These are phyloP conservation scores for Artomyces pyxidatus DNA, from an alignment of 768 basidiomycete genomes.

Conservation along the genomic window DNA sequence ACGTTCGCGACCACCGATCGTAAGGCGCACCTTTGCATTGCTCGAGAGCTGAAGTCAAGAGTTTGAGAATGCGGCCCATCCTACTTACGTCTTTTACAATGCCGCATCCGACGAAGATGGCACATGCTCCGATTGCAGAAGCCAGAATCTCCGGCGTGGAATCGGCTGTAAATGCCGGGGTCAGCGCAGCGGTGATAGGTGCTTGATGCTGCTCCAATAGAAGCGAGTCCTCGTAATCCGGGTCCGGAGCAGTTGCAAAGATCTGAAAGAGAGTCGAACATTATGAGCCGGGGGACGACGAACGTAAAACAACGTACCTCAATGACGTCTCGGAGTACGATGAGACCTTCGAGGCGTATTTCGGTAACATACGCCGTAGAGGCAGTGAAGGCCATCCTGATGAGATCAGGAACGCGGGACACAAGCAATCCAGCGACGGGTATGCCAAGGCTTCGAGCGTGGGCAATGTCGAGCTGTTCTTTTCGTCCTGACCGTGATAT, in stretches of 20 bases:
- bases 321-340: slow-evolving; percentile 88
- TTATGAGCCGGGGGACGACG: not conserved
- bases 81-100: slow-evolving; percentile 82
- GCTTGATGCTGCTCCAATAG: slow-evolving; percentile 97
- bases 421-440: slow-evolving; percentile 60
- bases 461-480: slow-evolving; percentile 77
- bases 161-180: slow-evolving; percentile 92
- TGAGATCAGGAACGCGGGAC: slow-evolving; percentile 83
- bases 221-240: slow-evolving; percentile 84
- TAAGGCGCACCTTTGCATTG: slow-evolving; percentile 69
- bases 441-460: slow-evolving; percentile 56
- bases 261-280: slow-evolving; percentile 39
- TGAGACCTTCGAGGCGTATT: slow-evolving; percentile 84
- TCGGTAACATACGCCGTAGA: slow-evolving; percentile 95
- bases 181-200: slow-evolving; percentile 94
- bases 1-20: not conserved
- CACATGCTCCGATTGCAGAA: slow-evolving; percentile 87
- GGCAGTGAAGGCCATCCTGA: slow-evolving; percentile 97
- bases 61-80: slow-evolving; percentile 92
- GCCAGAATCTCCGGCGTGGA: slow-evolving; percentile 94
- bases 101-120: slow-evolving; percentile 91
- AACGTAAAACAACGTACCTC: slow-evolving; percentile 41
- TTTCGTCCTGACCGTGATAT: slow-evolving; percentile 62
- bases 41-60: slow-evolving; percentile 80
- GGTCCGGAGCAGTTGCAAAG: slow-evolving; percentile 82